phyloP scores from a whole-genome alignment of 1,139 yeast species.

The Sporopachydermia cereana region DNA sequence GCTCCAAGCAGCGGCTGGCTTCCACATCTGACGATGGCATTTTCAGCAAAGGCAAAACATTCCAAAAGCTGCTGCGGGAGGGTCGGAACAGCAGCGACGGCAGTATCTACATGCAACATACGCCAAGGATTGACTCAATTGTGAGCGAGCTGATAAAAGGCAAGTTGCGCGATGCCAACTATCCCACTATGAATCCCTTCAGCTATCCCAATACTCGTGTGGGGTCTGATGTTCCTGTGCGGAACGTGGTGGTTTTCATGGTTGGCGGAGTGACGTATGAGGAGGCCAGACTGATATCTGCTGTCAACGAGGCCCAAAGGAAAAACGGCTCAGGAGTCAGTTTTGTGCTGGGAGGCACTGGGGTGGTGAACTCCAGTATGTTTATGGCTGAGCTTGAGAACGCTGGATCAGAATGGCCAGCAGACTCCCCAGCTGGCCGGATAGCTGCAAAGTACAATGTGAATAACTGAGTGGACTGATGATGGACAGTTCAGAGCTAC shows the following conservation, averaged over 20 bases:
- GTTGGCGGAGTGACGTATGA: constrained; percentile 91
- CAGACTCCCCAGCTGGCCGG: constrained; percentile 2
- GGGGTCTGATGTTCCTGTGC: constrained; percentile 16
- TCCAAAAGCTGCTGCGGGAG: constrained; percentile 10
- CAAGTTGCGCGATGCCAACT: constrained; percentile 34
- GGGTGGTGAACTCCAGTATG: constrained; percentile 43
- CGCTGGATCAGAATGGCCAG: constrained; percentile 6
- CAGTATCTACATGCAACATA: constrained; percentile 59
- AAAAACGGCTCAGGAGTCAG: constrained; percentile 36
- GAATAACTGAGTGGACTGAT: background rate
- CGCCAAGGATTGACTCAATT: constrained; percentile 55
- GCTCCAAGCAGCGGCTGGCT: constrained; percentile 27
- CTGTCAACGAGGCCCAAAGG: constrained; percentile 40
- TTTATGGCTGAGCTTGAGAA: constrained; percentile 34
- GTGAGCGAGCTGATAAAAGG: constrained; percentile 39
- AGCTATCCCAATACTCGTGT: constrained; percentile 18
- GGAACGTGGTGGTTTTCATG: constrained; percentile 69
- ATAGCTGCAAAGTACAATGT: background rate
- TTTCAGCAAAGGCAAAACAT: constrained; percentile 6
- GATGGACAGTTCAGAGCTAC: background rate
- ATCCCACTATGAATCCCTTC: constrained; percentile 38
- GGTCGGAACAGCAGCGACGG: constrained; percentile 23
- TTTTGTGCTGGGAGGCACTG: constrained; percentile 69
- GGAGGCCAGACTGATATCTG: constrained; percentile 74
- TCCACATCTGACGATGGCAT: constrained; percentile 8